Base-by-base conservation (phyloP, 1,284 basidiomycete species). In the Mycena sp. region DNA sequence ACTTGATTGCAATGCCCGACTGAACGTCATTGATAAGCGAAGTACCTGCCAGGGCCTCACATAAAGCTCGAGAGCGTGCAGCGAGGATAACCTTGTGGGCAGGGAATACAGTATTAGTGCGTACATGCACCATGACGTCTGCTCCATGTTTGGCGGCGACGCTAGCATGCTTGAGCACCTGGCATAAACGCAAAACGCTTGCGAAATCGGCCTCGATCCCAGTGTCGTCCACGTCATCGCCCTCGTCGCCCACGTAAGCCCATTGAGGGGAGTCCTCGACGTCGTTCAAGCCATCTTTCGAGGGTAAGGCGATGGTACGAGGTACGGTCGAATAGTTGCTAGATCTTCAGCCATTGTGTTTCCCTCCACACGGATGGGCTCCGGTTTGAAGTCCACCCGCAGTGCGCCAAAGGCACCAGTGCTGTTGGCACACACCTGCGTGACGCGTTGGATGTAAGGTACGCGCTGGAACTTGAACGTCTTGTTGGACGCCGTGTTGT, bases 391-490 rank as follows among this genome's bases (percentile, higher is more conserved):
- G 66, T 98, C 95, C 4, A 90, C 83, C 25, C 92, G 85, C 48
- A 99, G 80, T 0, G 94, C 96, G 2, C 90, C 95, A 75, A 95
- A 96, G 0, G 94, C 93, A 4, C 97, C 97, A 0, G 93, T 91
- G 63, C 89, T 92, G 72, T 95, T 99, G 3, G 93, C 90, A 50
- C 89, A 91, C 4, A 99, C 98, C 41, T 86, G 84, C 52, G 92
- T 87, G 21, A 93, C 88, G 14, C 97, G 90, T 72, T 99, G 96
- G 1, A 98, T 79, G 68, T 89, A 90, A 0, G 93, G 91, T 0
- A 98, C 80, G 16, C 90, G 87, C 54, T 90, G 87, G 74, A 97
- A 99, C 78, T 93, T 94, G 78, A 90, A 89, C 2, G 88, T 77
- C 70, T 93, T 93, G 3, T 78, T 79, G 11, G 72, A 65, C 66